phyloP scores from a whole-genome alignment of 306 rosid species.

The Sesbania bispinosa region DNA sequence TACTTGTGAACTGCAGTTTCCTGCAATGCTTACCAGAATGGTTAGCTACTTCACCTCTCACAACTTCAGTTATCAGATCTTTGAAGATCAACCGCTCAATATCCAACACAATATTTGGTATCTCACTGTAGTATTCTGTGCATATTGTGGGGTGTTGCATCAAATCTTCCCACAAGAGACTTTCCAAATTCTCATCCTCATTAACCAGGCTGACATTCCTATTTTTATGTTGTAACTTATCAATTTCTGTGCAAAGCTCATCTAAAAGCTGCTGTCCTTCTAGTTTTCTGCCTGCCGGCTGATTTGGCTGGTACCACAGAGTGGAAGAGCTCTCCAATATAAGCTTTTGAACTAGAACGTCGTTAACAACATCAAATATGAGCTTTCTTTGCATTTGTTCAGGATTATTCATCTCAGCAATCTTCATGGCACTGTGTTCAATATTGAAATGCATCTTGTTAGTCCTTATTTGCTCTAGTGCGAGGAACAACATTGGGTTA shows the following conservation, averaged over 20 bases:
- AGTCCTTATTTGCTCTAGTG: slow-evolving; percentile 53
- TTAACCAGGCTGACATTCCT: slow-evolving; percentile 30
- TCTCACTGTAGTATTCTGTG: slow-evolving; percentile 39
- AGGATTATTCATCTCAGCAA: background rate
- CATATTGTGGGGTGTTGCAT: slow-evolving; percentile 36
- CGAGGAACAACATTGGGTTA: slow-evolving; percentile 58
- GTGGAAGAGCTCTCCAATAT: slow-evolving; percentile 38
- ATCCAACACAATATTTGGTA: slow-evolving; percentile 70
- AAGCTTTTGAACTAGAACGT: slow-evolving; percentile 54
- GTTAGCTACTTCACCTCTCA: slow-evolving; percentile 42
- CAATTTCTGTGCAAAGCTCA: slow-evolving; percentile 66
- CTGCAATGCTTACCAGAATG: slow-evolving; percentile 51
- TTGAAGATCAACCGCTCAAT: slow-evolving; percentile 88
- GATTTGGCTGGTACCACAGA: slow-evolving; percentile 41
- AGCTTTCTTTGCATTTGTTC: slow-evolving; percentile 62
- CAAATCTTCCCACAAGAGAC: slow-evolving; percentile 46
- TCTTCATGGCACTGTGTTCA: slow-evolving; percentile 10
- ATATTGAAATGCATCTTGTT: slow-evolving; percentile 31
- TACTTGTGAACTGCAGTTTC: slow-evolving; percentile 40
- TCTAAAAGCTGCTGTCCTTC: slow-evolving; percentile 47
- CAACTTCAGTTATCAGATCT: slow-evolving; percentile 81
- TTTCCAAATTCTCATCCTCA: slow-evolving; percentile 45
- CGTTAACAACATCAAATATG: slow-evolving; percentile 65
- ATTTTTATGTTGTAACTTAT: slow-evolving; percentile 44
- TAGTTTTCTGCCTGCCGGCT: slow-evolving; percentile 35